phyloP scores from a whole-genome alignment of 495 filamentous ascomycete genomes.

The Trichoderma virens region DNA sequence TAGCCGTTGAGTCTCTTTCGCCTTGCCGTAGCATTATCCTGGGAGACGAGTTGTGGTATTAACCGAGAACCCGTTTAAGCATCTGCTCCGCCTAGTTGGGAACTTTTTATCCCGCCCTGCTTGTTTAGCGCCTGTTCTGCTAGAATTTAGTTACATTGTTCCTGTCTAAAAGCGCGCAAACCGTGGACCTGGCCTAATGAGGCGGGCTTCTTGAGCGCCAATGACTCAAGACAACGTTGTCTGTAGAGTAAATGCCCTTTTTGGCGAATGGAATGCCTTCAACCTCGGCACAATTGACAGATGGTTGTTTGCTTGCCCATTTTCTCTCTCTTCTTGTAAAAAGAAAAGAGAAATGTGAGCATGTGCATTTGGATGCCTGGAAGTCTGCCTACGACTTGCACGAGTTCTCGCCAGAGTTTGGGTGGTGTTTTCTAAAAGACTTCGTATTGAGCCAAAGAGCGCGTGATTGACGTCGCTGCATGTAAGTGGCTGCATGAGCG shows the following conservation, averaged over 20 bases:
- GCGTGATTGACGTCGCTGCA: not conserved
- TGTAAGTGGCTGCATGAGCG: not conserved
- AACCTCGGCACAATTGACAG: not conserved
- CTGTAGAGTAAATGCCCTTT: not conserved
- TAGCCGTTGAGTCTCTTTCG: not conserved
- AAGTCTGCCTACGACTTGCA: not conserved
- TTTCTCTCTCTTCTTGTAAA: no score
- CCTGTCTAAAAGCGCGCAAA: not conserved
- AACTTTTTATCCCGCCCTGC: not conserved
- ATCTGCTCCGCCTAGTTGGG: not conserved
- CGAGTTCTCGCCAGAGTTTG: not conserved
- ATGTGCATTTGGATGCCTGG: not conserved
- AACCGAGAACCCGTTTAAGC: not conserved
- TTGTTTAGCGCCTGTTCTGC: not conserved
- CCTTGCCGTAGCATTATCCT: not conserved
- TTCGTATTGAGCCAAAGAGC: not conserved
- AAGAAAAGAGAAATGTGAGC: no score
- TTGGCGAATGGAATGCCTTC: not conserved
- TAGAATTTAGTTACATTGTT: no score
- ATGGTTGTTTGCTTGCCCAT: not conserved
- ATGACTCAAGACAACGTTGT: not conserved
- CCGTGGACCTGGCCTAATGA: no score
- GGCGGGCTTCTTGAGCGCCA: not conserved
- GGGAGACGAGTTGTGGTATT: not conserved
- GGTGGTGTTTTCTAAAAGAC: not conserved